Evolutionary conservation across 306 rosid genomes (phyloP).

Genomic region (Sicyos baderoa): DNA sequence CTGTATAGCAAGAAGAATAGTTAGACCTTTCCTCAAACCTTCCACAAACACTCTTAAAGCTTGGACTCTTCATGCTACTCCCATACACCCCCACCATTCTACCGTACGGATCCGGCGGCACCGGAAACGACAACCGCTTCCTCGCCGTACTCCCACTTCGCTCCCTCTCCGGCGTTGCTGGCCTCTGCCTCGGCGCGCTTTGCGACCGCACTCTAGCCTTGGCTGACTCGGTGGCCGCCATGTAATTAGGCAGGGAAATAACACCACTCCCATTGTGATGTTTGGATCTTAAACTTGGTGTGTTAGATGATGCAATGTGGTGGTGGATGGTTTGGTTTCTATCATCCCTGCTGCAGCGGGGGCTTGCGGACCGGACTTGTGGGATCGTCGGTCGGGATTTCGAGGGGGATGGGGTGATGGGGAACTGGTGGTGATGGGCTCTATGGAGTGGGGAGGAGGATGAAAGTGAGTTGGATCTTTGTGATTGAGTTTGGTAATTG

Average conservation of each 20-base stretch:
- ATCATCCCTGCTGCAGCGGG: conserved; percentile 59
- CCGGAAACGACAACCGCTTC: conserved; percentile 86
- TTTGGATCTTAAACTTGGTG: conserved; percentile 82
- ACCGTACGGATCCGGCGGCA: conserved; percentile 61
- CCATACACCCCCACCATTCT: conserved; percentile 44
- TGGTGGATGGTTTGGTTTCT: conserved; percentile 27
- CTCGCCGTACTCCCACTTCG: conserved; percentile 68
- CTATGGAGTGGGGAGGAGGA: conserved; percentile 38
- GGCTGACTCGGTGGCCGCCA: conserved; percentile 96
- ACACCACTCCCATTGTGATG: conserved; percentile 21
- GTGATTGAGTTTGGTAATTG: conserved; percentile 45
- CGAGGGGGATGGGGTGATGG: conserved; percentile 72
- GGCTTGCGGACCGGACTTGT: conserved; percentile 78
- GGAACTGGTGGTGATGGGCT: conserved; percentile 44
- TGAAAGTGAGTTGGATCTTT: conserved; percentile 41
- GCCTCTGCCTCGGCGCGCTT: conserved; percentile 92
- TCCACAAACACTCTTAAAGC: conserved; percentile 70
- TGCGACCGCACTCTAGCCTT: conserved; percentile 84
- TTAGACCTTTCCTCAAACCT: conserved; percentile 72
- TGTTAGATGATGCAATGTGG: conserved; percentile 54
- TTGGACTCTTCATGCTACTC: conserved; percentile 75
- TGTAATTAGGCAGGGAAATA: conserved; percentile 65
- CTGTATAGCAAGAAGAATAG: conserved; percentile 88
- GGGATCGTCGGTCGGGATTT: conserved; percentile 49
- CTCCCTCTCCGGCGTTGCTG: conserved; percentile 77